A percentile compares a stretch with the other conserved stretches of the same genome.
phyloP scores from a whole-genome alignment of 2,329 filamentous ascomycete species.

The Coniochaeta sp. region DNA sequence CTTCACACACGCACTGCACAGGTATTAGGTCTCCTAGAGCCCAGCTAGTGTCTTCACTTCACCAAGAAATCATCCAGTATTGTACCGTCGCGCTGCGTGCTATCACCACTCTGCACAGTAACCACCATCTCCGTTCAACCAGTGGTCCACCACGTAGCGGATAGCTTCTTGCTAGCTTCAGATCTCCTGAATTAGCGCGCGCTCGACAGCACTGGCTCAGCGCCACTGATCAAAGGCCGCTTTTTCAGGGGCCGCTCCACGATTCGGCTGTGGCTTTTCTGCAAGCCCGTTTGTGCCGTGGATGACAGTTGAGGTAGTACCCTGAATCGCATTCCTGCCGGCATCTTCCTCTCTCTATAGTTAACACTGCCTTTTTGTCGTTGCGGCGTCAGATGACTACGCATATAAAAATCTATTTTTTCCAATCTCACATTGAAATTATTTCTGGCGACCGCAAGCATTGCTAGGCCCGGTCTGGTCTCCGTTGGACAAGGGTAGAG shows the following conservation, averaged over 20 bases:
- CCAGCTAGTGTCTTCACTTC: too few species aligned
- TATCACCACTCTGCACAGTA: neutral
- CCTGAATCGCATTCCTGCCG: too few species aligned
- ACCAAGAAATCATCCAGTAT: too few species aligned
- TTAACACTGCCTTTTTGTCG: neutral
- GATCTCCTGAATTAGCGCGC: neutral
- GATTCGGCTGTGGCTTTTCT: neutral
- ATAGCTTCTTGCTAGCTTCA: neutral
- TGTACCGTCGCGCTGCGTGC: too few species aligned
- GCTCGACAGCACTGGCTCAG: neutral
- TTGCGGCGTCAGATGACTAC: neutral
- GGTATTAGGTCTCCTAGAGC: too few species aligned
- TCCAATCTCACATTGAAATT: neutral
- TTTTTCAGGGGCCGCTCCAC: slow-evolving; percentile 1
- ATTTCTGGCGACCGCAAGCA: neutral
- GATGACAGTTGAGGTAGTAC: too few species aligned
- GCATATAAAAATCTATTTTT: neutral
- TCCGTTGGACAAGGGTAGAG: neutral
- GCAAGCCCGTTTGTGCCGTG: neutral
- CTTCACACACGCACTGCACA: too few species aligned
- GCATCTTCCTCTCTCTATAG: too few species aligned
- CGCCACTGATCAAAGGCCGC: neutral
- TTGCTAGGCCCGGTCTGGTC: neutral
- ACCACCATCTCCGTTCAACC: neutral
- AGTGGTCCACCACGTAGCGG: neutral